Conservation (phyloP, 441 rosid species). For the Mallotus repandus region DNA sequence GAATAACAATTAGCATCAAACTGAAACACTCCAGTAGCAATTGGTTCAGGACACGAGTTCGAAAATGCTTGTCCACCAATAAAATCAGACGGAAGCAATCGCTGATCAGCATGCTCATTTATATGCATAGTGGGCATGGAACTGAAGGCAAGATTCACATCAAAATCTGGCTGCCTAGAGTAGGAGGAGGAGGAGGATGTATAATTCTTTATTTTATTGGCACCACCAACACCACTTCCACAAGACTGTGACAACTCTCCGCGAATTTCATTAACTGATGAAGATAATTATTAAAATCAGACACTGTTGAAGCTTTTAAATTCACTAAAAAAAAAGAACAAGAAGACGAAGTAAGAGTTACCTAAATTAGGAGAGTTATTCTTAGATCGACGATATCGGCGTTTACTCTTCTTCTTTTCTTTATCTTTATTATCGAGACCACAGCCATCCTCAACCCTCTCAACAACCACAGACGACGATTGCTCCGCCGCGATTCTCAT, state of each 20-base stretch:
- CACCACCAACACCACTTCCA: conserved; percentile 22
- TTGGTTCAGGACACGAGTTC: conserved; percentile 51
- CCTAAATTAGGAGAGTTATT: conserved; percentile 44
- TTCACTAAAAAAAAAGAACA: neutral
- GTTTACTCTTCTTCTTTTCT: conserved; percentile 66
- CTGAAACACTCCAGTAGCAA: conserved; percentile 32
- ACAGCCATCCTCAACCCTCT: conserved; percentile 50
- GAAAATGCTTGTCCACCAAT: conserved; percentile 34
- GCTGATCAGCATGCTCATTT: conserved; percentile 24
- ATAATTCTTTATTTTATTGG: conserved; percentile 29
- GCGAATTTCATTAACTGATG: conserved; percentile 39
- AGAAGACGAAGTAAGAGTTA: neutral
- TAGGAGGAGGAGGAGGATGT: conserved; percentile 25
- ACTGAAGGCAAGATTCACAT: conserved; percentile 39
- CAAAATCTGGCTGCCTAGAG: conserved; percentile 35
- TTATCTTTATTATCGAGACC: conserved; percentile 29
- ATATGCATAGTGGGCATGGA: conserved; percentile 70
- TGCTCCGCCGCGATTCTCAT: conserved; percentile 46
- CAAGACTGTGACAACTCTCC: conserved; percentile 38
- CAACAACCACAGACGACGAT: conserved; percentile 35
- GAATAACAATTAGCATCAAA: conserved; percentile 33
- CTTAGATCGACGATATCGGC: conserved; percentile 72
- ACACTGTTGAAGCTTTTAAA: neutral
- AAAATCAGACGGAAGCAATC: conserved; percentile 28
- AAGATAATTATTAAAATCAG: conserved; percentile 2